Base-by-base conservation (phyloP, 805 yeast genomes). In the Pichia sporocuriosa region DNA sequence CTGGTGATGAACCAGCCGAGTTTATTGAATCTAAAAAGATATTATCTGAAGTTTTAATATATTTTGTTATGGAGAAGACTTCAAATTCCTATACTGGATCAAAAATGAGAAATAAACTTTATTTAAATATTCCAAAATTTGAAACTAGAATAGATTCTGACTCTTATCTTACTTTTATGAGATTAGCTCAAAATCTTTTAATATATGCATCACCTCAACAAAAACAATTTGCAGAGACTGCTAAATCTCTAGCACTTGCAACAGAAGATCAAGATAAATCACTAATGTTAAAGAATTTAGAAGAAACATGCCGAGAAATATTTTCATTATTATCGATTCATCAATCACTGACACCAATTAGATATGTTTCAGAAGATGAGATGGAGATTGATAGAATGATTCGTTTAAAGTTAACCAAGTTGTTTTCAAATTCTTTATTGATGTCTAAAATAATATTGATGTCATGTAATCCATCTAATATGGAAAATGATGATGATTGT, bases 51-150 rank as follows among this genome's bases (percentile, higher is more conserved):
- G 75, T 85, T 3, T 75, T 89, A 0, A 66, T 79, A 20, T 72
- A 77, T 56, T 55, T 84, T 17, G 68, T 81, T 1, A 79, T 70
- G 49, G 85, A 82, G 49, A 68, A 68, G 45, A 68, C 77, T 6
- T 67, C 70, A 35, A 62, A 70, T 17, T 59, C 77, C 22, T 48
- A 48, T n/a, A 44, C 44, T n/a, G 51, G 62, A 4, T 39, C 27
- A 21, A 37, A 45, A 3, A 55, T 58, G n/a, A 57, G 70, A 27
- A 68, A 79, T 51, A 68, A 68, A 34, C 57, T 84, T 17, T 63
- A 72, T 10, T 72, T 85, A 12, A 87, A 82, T 52, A 68, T 85
- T 37, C 94, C 96, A 3, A 68, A 74, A 35, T 73, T 88, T 17
- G 70, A 73, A 5, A 70, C 87, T 1, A 67, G 77, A 6, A 75